Evolutionary conservation across 805 yeast genomes (phyloP).

Genomic region (Candida coquimbonensis): DNA sequence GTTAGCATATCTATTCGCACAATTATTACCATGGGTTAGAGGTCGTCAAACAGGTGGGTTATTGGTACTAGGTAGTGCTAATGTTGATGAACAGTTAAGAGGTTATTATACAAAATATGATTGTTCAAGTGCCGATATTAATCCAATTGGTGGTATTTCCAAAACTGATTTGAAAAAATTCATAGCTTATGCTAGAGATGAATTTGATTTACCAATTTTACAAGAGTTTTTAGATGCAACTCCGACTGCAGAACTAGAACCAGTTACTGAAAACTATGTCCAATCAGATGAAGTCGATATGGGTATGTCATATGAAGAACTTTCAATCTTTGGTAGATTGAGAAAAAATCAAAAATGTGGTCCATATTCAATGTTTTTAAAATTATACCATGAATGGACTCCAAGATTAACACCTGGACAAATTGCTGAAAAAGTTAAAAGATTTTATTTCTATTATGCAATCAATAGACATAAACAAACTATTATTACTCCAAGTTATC

Average conservation of each 20-base stretch:
- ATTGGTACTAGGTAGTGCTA: conserved; percentile 90
- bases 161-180: conserved; percentile 87
- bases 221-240: conserved; percentile 79
- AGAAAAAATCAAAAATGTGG: conserved; percentile 94
- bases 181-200: conserved; percentile 66
- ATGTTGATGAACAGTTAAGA: conserved; percentile 92
- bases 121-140: conserved; percentile 94
- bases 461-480: conserved; percentile 96
- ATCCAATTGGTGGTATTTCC: conserved; percentile 98
- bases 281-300: conserved; percentile 96
- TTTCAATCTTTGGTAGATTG: conserved; percentile 82
- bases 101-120: conserved; percentile 97
- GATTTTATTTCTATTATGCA: conserved; percentile 89
- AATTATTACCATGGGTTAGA: conserved; percentile 91
- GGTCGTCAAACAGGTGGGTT: conserved; percentile 62
- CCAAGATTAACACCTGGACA: conserved; percentile 75
- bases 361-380: conserved; percentile 90
- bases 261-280: conserved; percentile 84
- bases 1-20: conserved; percentile 86
- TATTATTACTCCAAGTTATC: conserved; percentile 94
- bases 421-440: conserved; percentile 87
- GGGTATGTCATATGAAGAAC: conserved; percentile 97
- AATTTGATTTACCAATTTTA: conserved; percentile 72
- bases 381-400: conserved; percentile 87
- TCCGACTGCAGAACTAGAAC: conserved; percentile 97